Percentiles rank a stretch among this genome's conserved stretches.
These are phyloP conservation scores for Persicaria tinctoria DNA, from an alignment of 148 eudicot species.

Conservation along the genomic window DNA sequence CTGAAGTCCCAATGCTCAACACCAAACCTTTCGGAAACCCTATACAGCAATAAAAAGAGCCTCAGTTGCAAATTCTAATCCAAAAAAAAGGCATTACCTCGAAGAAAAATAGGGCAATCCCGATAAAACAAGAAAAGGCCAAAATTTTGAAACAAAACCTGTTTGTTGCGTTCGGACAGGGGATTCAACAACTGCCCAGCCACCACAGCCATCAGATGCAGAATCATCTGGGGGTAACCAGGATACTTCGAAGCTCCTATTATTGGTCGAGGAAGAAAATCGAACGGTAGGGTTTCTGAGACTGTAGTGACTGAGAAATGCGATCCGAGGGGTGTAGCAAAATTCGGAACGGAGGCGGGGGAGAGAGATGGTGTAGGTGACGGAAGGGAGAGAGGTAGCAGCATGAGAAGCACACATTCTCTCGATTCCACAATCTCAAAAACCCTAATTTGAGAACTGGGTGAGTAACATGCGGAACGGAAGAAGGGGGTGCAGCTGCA, in stretches of 20 bases:
- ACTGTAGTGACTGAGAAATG: constrained; percentile 20
- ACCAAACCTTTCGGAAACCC: constrained; percentile 41
- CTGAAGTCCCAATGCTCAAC: constrained; percentile 57
- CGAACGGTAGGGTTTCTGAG: constrained; percentile 19
- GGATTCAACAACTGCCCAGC: constrained; percentile 52
- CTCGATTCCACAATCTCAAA: neutral
- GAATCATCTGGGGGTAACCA: constrained; percentile 38
- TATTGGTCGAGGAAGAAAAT: constrained; percentile 26
- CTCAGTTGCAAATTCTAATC: constrained; percentile 3
- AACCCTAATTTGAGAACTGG: constrained; percentile 1
- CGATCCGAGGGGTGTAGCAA: constrained; percentile 8
- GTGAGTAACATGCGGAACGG: neutral
- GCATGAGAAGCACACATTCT: constrained; percentile 23
- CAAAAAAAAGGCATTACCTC: neutral
- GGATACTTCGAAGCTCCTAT: constrained; percentile 22
- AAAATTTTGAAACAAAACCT: constrained; percentile 23
- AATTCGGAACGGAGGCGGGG: constrained; percentile 7
- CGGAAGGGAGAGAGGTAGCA: constrained; percentile 19
- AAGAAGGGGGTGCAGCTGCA: neutral
- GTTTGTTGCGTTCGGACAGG: constrained; percentile 23
- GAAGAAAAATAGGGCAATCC: neutral
- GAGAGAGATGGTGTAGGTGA: constrained; percentile 19
- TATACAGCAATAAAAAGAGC: constrained; percentile 19
- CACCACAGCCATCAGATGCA: constrained; percentile 39
- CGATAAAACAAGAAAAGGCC: constrained; percentile 1